Conservation (phyloP, 2,329 filamentous ascomycete species). For the Fusarium cyanostomum region DNA sequence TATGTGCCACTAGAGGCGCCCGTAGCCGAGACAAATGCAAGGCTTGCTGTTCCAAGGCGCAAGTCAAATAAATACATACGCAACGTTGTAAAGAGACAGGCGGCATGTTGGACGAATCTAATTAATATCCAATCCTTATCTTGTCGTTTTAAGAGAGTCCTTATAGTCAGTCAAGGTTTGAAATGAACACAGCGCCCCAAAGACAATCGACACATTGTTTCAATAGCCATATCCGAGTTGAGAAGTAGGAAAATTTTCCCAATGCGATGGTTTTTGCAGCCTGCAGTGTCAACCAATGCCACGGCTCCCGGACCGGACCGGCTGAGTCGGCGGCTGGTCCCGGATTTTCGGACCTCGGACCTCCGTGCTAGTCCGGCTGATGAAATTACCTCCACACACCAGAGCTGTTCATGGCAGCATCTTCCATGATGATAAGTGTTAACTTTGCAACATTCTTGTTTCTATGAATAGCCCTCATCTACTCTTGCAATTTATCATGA, state of each 20-base stretch:
- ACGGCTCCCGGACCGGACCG: neutral
- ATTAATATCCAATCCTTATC: too few relatives aligned
- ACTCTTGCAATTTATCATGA: neutral
- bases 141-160: too few relatives aligned
- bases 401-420: slow-evolving; percentile 17
- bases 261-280: too few relatives aligned
- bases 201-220: too few relatives aligned
- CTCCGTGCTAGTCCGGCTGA: slow-evolving; percentile 1
- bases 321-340: neutral
- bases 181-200: too few relatives aligned
- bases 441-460: neutral
- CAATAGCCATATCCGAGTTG: too few relatives aligned
- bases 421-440: neutral
- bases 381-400: slow-evolving; percentile 17
- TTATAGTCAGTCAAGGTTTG: too few relatives aligned
- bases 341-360: slow-evolving; percentile 13
- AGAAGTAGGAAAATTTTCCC: too few relatives aligned
- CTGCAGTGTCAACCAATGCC: neutral
- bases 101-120: too few relatives aligned
- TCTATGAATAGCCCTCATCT: neutral
- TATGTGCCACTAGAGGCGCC: neutral
- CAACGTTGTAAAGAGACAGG: too few relatives aligned
- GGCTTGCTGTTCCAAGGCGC: neutral
- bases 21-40: slow-evolving; percentile 20
- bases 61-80: too few relatives aligned